Conservation (phyloP, 176 grass and related monocot species). For the Rhynchospora breviuscula region DNA sequence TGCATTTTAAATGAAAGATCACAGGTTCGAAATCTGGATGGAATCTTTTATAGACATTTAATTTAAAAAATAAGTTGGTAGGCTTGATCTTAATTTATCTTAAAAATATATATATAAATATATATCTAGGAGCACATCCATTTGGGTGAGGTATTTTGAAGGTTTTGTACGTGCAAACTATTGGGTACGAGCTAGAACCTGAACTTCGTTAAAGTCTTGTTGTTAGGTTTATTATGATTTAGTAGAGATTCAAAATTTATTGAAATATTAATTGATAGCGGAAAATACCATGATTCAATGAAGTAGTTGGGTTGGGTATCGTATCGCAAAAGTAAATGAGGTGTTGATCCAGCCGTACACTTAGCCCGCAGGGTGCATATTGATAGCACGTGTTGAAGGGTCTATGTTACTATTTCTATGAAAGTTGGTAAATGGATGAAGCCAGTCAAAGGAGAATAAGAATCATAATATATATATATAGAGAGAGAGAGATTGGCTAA, state of each 20-base stretch:
- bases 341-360: not conserved
- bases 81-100: no score
- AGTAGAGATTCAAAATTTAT: not conserved
- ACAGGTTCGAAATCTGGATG: no score
- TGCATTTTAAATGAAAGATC: no score
- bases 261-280: not conserved
- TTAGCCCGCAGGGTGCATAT: not conserved
- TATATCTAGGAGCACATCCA: not conserved
- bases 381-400: not conserved
- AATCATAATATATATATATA: conserved; percentile 33
- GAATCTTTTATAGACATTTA: no score
- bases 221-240: not conserved
- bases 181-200: no score
- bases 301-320: not conserved
- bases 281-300: not conserved
- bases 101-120: not conserved
- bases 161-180: not conserved
- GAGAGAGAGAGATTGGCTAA: no score
- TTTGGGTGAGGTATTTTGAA: not conserved
- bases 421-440: not conserved
- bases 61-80: no score
- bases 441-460: conserved; percentile 64
- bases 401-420: not conserved
- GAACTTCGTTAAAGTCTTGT: not conserved
- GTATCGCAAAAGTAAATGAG: not conserved